Evolutionary conservation across 352 stramenopile species (phyloP), one percentile per base, ranked within the genome.

Genomic region (Globisporangium lucens): DNA sequence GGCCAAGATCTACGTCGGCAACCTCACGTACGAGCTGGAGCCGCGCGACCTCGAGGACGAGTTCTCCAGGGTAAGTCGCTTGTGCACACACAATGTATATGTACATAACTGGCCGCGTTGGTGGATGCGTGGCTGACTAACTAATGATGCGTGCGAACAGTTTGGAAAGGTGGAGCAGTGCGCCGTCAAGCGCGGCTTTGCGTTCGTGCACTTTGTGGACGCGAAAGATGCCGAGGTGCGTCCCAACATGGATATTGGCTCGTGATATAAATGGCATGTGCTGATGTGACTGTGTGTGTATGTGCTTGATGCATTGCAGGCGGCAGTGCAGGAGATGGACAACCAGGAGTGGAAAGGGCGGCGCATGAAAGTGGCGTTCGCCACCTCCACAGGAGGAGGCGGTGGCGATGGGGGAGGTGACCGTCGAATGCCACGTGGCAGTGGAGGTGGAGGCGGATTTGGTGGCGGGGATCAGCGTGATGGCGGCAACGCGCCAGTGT

Each of bases 1-100:
- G 67, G 77, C 77, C n/a, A 90, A 89, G 74, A 65, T 90, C 57
- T 90, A 89, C 65, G 77, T 90, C 47, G 82, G 82, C 33, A 90
- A 90, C 61, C 68, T 89, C 47, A 75, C 80, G 69, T 87, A 80
- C 66, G 75, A 87, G 49, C 63, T 84, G 43, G 73, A 82, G 27
- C 66, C 76, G 62, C 53, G 56, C 20, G 82, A 87, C 36, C 63
- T 85, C 13, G 80, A 89, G 70, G 77, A 52, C 3, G 78, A 75
- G 46, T 84, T 90, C 61, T 70, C 71, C 59, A 83, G 76, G 61
- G 79, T 87, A 17, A 35, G 67, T 52, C 22, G 0, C 20, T 12
- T 46, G 15, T 4, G 58, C 13, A 20, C 24, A 20, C 29, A 7
- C n/a, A 36, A 15, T 61, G 33, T 41, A 20, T 63, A 12, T 61